A percentile compares a stretch with the other conserved stretches of the same genome.
Conservation (phyloP, 495 filamentous ascomycete species). For the Cryomyces minteri region DNA sequence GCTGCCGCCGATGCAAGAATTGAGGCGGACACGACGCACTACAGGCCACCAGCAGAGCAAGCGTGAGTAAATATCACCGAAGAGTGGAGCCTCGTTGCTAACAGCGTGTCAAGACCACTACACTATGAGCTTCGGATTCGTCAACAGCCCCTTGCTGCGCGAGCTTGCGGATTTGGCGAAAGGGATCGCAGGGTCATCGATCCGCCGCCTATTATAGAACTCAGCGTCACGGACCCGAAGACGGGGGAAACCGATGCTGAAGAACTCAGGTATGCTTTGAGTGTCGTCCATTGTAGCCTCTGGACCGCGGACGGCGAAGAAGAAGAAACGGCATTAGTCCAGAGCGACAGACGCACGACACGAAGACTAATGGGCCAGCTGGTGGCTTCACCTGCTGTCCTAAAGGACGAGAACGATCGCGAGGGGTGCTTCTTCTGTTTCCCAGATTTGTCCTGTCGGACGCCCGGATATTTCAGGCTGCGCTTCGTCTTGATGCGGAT, state of each 20-base stretch:
- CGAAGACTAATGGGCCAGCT: constrained; percentile 64
- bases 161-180: constrained; percentile 89
- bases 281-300: constrained; percentile 68
- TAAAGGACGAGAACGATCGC: constrained; percentile 41
- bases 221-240: constrained; percentile 51
- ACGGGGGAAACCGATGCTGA: constrained; percentile 30
- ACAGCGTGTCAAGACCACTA: constrained; percentile 9
- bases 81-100: neutral
- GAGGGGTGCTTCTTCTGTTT: constrained; percentile 89
- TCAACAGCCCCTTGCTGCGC: constrained; percentile 77
- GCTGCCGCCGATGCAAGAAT: neutral
- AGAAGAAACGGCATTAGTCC: constrained; percentile 35
- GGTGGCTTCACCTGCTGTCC: constrained; percentile 55
- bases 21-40: neutral
- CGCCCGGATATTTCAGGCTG: constrained; percentile 64
- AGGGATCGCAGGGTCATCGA: constrained; percentile 86
- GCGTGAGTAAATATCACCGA: neutral
- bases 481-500: constrained; percentile 78
- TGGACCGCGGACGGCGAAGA: constrained; percentile 41
- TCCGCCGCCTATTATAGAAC: constrained; percentile 84
- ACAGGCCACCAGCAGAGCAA: neutral
- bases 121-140: constrained; percentile 44
- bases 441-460: constrained; percentile 80
- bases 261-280: constrained; percentile 54
- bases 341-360: constrained; percentile 24